Percentiles rank a stretch among this genome's conserved stretches.
Evolutionary conservation across 2,329 filamentous ascomycete species (phyloP).

Genomic region (Penicillium decumbens): DNA sequence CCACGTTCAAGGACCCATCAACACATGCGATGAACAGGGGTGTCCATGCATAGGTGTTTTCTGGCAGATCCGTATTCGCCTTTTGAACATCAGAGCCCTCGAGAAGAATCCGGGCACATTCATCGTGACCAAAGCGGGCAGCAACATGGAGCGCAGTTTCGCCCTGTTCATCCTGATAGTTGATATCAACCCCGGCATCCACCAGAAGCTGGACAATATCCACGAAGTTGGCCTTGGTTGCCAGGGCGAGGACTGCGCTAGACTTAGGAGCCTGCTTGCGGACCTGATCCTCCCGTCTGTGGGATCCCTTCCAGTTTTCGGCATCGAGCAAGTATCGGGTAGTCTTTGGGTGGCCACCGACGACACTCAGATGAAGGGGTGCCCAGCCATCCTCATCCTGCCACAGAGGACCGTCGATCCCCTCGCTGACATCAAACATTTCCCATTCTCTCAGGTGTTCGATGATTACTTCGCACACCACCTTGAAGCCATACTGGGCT

Average conservation of each 20-base stretch:
- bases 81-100: conserved; percentile 66
- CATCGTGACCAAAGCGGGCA: conserved; percentile 76
- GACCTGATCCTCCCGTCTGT: conserved; percentile 58
- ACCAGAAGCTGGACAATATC: conserved; percentile 83
- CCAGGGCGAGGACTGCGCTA: conserved; percentile 79
- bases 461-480: conserved; percentile 84
- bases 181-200: conserved; percentile 84
- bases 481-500: conserved; percentile 87
- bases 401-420: conserved; percentile 83
- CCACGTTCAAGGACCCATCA: conserved; percentile 73
- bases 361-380: conserved; percentile 85
- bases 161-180: conserved; percentile 83
- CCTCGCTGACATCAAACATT: conserved; percentile 75
- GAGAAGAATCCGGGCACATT: conserved; percentile 73
- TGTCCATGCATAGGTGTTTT: conserved; percentile 88
- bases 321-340: conserved; percentile 75
- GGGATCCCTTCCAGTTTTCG: conserved; percentile 68
- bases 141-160: conserved; percentile 91
- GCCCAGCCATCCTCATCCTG: conserved; percentile 89
- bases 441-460: conserved; percentile 84
- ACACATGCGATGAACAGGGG: conserved; percentile 91
- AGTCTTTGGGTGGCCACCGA: conserved; percentile 82
- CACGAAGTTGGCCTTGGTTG: conserved; percentile 80
- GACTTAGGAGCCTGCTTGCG: conserved; percentile 72
- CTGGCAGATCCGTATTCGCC: conserved; percentile 68